Percentiles rank a stretch among this genome's conserved stretches.
Evolutionary conservation across 306 rosid species (phyloP).

Genomic region (Glycine soja): DNA sequence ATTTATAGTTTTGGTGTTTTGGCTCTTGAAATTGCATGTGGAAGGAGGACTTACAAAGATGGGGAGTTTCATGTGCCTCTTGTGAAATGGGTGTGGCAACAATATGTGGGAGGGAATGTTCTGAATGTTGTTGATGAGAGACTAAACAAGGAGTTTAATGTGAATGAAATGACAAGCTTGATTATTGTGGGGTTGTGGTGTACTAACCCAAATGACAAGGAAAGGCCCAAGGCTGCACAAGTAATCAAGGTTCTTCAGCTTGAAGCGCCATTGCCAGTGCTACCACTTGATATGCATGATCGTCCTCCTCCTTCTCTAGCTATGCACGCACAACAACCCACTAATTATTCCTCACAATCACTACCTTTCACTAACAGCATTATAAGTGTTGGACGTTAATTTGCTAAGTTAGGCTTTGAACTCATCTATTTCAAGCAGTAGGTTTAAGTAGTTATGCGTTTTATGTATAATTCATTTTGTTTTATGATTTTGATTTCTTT

Average conservation of each 20-base stretch:
- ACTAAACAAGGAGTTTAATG: slow-evolving; percentile 23
- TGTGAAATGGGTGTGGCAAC: slow-evolving; percentile 39
- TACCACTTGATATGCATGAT: slow-evolving; percentile 43
- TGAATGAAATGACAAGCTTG: slow-evolving; percentile 40
- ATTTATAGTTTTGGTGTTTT: slow-evolving; percentile 64
- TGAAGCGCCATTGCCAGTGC: slow-evolving; percentile 38
- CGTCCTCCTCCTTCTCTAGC: not conserved
- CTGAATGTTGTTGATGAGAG: slow-evolving; percentile 45
- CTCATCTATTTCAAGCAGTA: no score
- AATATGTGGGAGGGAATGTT: slow-evolving; percentile 42
- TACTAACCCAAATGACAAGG: slow-evolving; percentile 29
- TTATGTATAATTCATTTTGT: no score
- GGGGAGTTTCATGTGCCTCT: slow-evolving; percentile 38
- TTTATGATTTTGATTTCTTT: no score
- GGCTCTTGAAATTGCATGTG: slow-evolving; percentile 65
- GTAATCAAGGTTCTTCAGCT: slow-evolving; percentile 52
- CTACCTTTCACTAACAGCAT: not conserved
- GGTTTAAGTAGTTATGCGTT: no score
- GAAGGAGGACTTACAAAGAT: slow-evolving; percentile 46
- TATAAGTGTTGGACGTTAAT: not conserved
- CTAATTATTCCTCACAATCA: not conserved
- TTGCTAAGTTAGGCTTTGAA: no score
- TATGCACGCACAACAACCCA: not conserved
- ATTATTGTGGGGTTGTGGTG: slow-evolving; percentile 24
- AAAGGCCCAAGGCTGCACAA: slow-evolving; percentile 51